Evolutionary conservation across 441 rosid species (phyloP), one percentile per base, ranked within the genome.

Genomic region (Populus hybrid): DNA sequence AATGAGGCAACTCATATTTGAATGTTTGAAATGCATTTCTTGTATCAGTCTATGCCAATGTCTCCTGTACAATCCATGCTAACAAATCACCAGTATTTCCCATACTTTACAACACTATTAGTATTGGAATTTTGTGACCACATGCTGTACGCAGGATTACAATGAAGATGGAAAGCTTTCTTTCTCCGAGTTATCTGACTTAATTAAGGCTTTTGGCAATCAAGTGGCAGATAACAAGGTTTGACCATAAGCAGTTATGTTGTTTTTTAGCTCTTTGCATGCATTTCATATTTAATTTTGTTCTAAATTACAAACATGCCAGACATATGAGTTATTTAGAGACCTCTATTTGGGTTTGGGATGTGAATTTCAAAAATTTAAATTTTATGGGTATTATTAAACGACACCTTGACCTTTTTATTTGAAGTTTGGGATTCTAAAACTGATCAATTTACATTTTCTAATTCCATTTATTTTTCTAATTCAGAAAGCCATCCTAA

Each of bases 111-210:
- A 32, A 18, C 38, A 8, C 38, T 6, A 18, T 67, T 28, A 9
- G 10, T 18, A 7, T 11, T 68, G 38, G 32, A 46, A 26, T 50
- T 78, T 63, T 18, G 36, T 75, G 42, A 66, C 63, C 16, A 63
- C 79, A 57, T 57, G 63, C 67, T 64, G 57, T 36, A 73, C 34
- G 5, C 87, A 95, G 99, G 98, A 95, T 83, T 88, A 87, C 78
- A 80, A 95, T 83, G 90, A 86, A 83, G 98, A 95, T 90, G 99
- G 97, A 70, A 81, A 81, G 73, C 95, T 95, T 74, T 91, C 99
- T 30, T 87, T 91, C 81, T 82, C 93, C 0, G 99, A 95, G 87
- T 92, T 95, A 80, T 89, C 91, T 21, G 90, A 88, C 85, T 84
- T 95, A 70, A 87, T 95, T 21, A 80, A 83, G 84, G 97, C 94